Conservation (phyloP, 2,329 filamentous ascomycete genomes). For the Apiospora saccharicola region DNA sequence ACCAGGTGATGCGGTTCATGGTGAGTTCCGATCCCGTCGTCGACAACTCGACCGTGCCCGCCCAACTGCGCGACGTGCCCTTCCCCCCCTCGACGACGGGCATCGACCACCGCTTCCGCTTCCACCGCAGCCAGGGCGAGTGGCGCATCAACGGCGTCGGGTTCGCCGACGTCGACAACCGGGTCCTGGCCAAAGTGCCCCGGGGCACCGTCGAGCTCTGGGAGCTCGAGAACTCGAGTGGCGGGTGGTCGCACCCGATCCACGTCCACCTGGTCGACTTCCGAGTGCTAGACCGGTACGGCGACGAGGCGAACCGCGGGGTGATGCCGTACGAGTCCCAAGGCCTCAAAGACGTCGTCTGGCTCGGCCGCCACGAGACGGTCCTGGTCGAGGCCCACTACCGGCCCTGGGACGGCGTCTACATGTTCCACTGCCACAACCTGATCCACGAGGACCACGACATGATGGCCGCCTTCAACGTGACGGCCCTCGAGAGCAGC, state of each 20-base stretch:
- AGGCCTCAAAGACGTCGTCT: conserved; percentile 65
- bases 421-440: conserved; percentile 59
- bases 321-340: conserved; percentile 61
- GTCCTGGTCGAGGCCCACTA: conserved; percentile 59
- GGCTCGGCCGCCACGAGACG: conserved; percentile 58
- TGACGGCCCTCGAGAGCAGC: conserved; percentile 36
- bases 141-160: conserved; percentile 61
- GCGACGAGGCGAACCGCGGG: conserved; percentile 45
- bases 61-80: conserved; percentile 45
- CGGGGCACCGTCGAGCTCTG: conserved; percentile 57
- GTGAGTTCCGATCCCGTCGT: conserved; percentile 47
- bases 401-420: conserved; percentile 60
- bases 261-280: conserved; percentile 69
- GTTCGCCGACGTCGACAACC: conserved; percentile 54
- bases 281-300: conserved; percentile 57
- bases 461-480: conserved; percentile 57
- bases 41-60: conserved; percentile 47
- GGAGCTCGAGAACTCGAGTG: conserved; percentile 57
- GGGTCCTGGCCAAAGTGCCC: conserved; percentile 56
- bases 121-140: conserved; percentile 51
- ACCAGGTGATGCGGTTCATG: conserved; percentile 60
- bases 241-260: conserved; percentile 60
- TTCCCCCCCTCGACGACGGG: conserved; percentile 46
- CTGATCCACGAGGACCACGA: conserved; percentile 54
- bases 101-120: conserved; percentile 54